Percentiles rank a stretch among this genome's conserved stretches.
Evolutionary conservation across 2,329 filamentous ascomycete genomes (phyloP).

Genomic region (Calonectria fujianensis): DNA sequence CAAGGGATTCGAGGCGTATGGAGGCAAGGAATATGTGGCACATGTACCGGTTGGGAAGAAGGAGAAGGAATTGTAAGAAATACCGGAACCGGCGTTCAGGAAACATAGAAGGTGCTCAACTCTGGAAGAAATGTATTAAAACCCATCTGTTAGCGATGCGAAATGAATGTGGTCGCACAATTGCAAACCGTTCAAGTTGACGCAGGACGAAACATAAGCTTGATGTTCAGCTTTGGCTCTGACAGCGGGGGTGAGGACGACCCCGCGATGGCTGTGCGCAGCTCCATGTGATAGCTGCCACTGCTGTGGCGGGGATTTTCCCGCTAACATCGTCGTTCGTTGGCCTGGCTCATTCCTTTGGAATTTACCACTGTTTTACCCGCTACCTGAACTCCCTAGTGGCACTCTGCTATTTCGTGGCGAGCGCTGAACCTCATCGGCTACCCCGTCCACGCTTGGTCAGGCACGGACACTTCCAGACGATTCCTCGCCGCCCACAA

Average conservation of each 20-base stretch:
- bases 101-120: slow-evolving; percentile 48
- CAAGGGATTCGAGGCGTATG: slow-evolving; percentile 83
- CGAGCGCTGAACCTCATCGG: slow-evolving; percentile 29
- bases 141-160: not conserved
- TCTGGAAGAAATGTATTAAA: slow-evolving; percentile 43
- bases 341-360: not conserved
- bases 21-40: slow-evolving; percentile 76
- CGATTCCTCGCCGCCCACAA: slow-evolving; percentile 56
- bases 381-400: not conserved
- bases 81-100: slow-evolving; percentile 43
- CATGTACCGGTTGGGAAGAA: slow-evolving; percentile 71
- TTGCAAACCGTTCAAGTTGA: not conserved
- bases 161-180: slow-evolving; percentile 2
- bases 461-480: slow-evolving; percentile 59
- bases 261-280: slow-evolving; percentile 33
- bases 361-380: not conserved
- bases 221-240: not conserved
- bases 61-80: slow-evolving; percentile 65
- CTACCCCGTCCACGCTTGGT: slow-evolving; percentile 52
- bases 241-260: slow-evolving; percentile 17
- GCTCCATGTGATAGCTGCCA: slow-evolving; percentile 3
- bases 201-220: not conserved
- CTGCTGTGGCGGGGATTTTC: slow-evolving; percentile 2
- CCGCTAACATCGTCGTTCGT: not conserved
- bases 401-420: slow-evolving; percentile 31